Percentiles rank a stretch among this genome's conserved stretches.
Conservation (phyloP, 1,284 basidiomycete species). For the Ganoderma lucidum region DNA sequence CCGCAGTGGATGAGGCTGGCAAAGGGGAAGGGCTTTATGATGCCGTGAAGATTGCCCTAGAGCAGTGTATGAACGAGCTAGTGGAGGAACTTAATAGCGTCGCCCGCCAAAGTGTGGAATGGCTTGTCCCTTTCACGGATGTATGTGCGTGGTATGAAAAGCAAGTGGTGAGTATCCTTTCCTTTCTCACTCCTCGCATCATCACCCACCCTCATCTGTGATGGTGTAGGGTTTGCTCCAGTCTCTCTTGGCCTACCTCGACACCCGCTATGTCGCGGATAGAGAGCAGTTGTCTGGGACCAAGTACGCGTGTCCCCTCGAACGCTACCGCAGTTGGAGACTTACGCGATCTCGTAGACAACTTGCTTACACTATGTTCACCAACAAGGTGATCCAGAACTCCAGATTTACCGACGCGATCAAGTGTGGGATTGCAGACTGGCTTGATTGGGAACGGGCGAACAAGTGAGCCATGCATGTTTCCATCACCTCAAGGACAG, state of each 20-base stretch:
- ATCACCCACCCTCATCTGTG: neutral
- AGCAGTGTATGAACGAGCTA: slow-evolving; percentile 54
- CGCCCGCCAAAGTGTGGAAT: slow-evolving; percentile 47
- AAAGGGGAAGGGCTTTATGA: slow-evolving; percentile 63
- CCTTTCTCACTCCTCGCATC: neutral
- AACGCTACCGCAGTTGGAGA: neutral
- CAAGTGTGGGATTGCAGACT: slow-evolving; percentile 56
- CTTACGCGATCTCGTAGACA: slow-evolving; percentile 45
- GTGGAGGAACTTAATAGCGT: slow-evolving; percentile 45
- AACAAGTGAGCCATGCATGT: slow-evolving; percentile 44
- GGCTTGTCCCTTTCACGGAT: slow-evolving; percentile 61
- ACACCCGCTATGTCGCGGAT: slow-evolving; percentile 61
- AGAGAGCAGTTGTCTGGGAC: slow-evolving; percentile 47
- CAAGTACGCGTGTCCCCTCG: slow-evolving; percentile 27
- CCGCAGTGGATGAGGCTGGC: slow-evolving; percentile 57
- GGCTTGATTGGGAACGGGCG: slow-evolving; percentile 65
- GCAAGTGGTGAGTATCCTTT: slow-evolving; percentile 59
- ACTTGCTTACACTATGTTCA: slow-evolving; percentile 62
- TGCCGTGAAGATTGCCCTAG: slow-evolving; percentile 59
- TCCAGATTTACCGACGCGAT: slow-evolving; percentile 54
- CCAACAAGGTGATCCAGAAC: slow-evolving; percentile 58
- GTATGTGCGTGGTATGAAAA: slow-evolving; percentile 69
- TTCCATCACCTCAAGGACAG: neutral
- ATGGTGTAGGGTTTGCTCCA: slow-evolving; percentile 55
- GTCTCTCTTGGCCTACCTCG: slow-evolving; percentile 68